Evolutionary conservation across 2,329 filamentous ascomycete species (phyloP).

Genomic region (Neurospora sp.): DNA sequence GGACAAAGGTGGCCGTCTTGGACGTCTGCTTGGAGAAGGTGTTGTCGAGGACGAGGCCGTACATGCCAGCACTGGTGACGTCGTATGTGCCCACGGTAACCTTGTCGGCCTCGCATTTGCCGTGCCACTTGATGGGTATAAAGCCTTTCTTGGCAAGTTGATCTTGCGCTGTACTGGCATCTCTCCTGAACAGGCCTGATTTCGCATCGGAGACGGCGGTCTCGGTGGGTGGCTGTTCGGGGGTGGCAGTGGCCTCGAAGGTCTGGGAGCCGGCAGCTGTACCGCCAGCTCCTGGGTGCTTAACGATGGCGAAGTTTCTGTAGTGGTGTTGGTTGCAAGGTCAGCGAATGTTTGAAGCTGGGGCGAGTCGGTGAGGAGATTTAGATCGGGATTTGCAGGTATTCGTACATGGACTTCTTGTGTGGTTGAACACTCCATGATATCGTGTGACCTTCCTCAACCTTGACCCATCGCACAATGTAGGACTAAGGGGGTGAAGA

Average conservation of each 20-base stretch:
- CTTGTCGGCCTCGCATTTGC: conserved; percentile 94
- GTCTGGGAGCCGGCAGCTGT: conserved; percentile 35
- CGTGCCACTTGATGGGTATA: conserved; percentile 71
- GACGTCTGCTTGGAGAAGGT: conserved; percentile 94
- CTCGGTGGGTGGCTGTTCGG: conserved; percentile 28
- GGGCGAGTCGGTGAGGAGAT: neutral
- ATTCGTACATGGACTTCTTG: conserved; percentile 81
- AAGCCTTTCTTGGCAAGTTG: conserved; percentile 58
- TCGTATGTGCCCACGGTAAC: conserved; percentile 86
- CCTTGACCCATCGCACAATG: conserved; percentile 93
- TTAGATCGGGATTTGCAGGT: neutral
- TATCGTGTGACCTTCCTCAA: conserved; percentile 81
- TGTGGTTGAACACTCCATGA: conserved; percentile 97
- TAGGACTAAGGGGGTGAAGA: conserved; percentile 60
- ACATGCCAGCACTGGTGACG: conserved; percentile 81
- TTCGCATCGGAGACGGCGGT: conserved; percentile 33
- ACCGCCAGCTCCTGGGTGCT: conserved; percentile 71
- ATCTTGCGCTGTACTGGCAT: conserved; percentile 50
- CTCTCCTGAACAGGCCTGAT: conserved; percentile 43
- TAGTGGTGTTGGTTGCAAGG: neutral
- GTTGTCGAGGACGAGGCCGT: conserved; percentile 95
- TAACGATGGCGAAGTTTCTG: conserved; percentile 94
- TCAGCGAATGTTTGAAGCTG: conserved; percentile 1
- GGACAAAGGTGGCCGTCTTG: conserved; percentile 89
- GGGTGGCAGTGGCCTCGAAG: conserved; percentile 31